Conservation (phyloP, 2,329 filamentous ascomycete genomes). For the Septoria petroselini region DNA sequence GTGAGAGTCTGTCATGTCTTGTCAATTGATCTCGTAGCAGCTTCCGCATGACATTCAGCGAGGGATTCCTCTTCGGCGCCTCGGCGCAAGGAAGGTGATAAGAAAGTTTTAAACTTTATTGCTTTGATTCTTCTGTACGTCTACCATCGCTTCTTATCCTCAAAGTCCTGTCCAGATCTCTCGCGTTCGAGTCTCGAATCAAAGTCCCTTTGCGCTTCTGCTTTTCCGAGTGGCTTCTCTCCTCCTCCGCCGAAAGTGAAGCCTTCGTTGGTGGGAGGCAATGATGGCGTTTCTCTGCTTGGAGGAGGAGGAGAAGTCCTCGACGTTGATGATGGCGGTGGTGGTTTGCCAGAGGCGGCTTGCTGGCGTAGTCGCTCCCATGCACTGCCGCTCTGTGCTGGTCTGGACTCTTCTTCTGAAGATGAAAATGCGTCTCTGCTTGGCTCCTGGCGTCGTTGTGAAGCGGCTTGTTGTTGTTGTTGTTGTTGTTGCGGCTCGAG, state of each 20-base stretch:
- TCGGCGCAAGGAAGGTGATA: too few species aligned
- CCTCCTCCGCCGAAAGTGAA: conserved; percentile 47
- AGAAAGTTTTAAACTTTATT: too few species aligned
- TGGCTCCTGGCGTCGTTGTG: neutral
- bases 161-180: conserved; percentile 47
- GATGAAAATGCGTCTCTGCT: conserved; percentile 1
- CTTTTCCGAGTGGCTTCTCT: conserved; percentile 44
- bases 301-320: conserved; percentile 22
- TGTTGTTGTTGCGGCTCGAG: neutral
- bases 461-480: neutral
- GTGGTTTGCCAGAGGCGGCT: conserved; percentile 24
- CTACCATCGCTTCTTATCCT: conserved; percentile 19
- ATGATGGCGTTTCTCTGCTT: conserved; percentile 35
- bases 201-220: conserved; percentile 51
- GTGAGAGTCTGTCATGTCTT: too few species aligned
- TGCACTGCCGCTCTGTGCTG: conserved; percentile 36
- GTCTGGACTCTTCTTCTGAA: conserved; percentile 1
- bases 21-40: too few species aligned
- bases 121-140: too few species aligned
- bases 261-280: conserved; percentile 43
- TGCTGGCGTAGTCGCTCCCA: conserved; percentile 47
- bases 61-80: too few species aligned
- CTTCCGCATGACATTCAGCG: too few species aligned
- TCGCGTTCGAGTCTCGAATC: conserved; percentile 51
- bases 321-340: conserved; percentile 26